These are phyloP conservation scores for Moesziomyces sp. DNA, from an alignment of 1,284 basidiomycete species.

Conservation along the genomic window DNA sequence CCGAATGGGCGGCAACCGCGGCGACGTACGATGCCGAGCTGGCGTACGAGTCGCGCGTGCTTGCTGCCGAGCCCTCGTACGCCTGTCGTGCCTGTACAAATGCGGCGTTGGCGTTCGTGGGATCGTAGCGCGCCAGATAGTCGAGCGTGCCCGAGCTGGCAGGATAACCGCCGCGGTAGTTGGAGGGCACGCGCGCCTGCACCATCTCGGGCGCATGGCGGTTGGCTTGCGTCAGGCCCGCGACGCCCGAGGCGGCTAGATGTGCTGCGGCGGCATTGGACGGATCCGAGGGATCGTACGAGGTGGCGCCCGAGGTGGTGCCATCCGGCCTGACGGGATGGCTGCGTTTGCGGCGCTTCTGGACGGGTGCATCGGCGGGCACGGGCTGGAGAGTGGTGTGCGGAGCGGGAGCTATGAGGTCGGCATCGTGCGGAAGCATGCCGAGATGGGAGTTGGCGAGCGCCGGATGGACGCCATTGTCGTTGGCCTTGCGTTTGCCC, in stretches of 20 bases:
- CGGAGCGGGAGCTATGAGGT: slow-evolving; percentile 43
- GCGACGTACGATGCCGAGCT: slow-evolving; percentile 47
- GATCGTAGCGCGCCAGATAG: slow-evolving; percentile 40
- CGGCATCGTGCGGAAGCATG: slow-evolving; percentile 47
- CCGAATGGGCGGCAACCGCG: slow-evolving; percentile 31
- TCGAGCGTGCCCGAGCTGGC: slow-evolving; percentile 41
- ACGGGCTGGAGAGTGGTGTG: slow-evolving; percentile 8
- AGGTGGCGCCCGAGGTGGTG: slow-evolving; percentile 4
- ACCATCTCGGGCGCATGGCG: slow-evolving; percentile 31
- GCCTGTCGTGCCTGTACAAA: slow-evolving; percentile 26
- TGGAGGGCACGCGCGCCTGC: slow-evolving; percentile 32
- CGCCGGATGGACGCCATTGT: slow-evolving; percentile 9
- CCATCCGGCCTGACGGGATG: slow-evolving; percentile 39
- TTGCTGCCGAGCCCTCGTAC: slow-evolving; percentile 47
- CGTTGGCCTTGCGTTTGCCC: slow-evolving; percentile 50
- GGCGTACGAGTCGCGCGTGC: slow-evolving; percentile 44
- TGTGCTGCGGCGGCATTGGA: slow-evolving; percentile 12
- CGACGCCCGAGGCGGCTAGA: slow-evolving; percentile 25
- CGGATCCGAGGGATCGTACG: slow-evolving; percentile 17
- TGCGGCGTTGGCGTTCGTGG: slow-evolving; percentile 25
- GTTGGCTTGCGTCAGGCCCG: slow-evolving; percentile 23
- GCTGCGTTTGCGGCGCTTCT: slow-evolving; percentile 44
- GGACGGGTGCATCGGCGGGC: slow-evolving; percentile 14
- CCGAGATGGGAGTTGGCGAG: slow-evolving; percentile 22
- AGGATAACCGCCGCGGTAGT: slow-evolving; percentile 51